Base-by-base conservation (phyloP, 2,329 filamentous ascomycete species). In the Fusarium mangiferae region DNA sequence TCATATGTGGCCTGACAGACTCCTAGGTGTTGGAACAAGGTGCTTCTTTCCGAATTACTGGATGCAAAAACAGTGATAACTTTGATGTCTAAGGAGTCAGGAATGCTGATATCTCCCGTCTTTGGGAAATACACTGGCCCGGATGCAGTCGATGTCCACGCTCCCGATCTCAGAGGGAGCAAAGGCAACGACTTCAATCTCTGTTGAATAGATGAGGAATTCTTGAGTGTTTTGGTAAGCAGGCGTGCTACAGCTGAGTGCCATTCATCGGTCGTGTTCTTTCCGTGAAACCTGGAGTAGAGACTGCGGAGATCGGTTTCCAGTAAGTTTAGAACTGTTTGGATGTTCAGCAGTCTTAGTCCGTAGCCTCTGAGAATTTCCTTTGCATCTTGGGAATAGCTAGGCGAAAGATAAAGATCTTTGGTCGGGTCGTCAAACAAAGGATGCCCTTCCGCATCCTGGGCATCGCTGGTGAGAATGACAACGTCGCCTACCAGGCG, bases 41-140 rank as follows among this genome's bases (percentile, higher is more conserved):
- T 48, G 4, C 18, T 30, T 8, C 45, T 30, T 12, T 30, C 45
- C 10, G 26, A 8, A 6, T n/a, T 48, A 9, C 10, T 48, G 7
- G 20, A 48, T 17, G 45, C 26, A 30, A 17, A 4, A 30, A 1
- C 26, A 4, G 10, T 3, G 20, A n/a, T 48, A 6, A 48, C 26
- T 0, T 26, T 48, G 45, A 48, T 20, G 7, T 48, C 20, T 12
- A 30, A 48, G 7, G 26, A 10, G 5, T 38, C 0, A 1, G 72
- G 72, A 5, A 74, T 68, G 4, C 30, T 6, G 20, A 61, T 35
- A 9, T 44, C 24, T 2, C 20, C 41, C 17, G 60, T 62, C 7
- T 18, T 54, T 24, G 68, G 41, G 17, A 70, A 72, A 57, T 72
- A 70, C 12, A 74, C 60, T 38, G 66, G 62, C 8, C 44, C 60